Evolutionary conservation across 257 asterid genomes (phyloP).

Genomic region (Nicotiana sylvestris): DNA sequence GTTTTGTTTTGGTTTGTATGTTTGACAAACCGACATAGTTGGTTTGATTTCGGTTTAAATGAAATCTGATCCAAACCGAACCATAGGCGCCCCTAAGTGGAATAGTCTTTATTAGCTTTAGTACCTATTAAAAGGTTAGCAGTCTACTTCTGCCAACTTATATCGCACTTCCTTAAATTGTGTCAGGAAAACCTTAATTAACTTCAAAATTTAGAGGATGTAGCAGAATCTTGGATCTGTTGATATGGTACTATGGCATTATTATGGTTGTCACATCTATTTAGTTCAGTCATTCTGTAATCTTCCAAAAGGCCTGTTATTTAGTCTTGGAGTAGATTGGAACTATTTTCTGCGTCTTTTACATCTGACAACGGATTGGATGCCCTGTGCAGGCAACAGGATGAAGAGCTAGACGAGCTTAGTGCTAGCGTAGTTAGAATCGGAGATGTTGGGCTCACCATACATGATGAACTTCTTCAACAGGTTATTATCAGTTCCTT

Average conservation of each 20-base stretch:
- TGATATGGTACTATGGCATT: neutral
- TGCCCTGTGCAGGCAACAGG: conserved; percentile 54
- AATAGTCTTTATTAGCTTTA: neutral
- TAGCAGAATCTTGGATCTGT: neutral
- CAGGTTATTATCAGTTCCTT: conserved; percentile 45
- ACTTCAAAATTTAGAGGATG: neutral
- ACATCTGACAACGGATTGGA: conserved; percentile 5
- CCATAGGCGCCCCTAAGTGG: no score
- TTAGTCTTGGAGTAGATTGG: neutral
- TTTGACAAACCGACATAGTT: no score
- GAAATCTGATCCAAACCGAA: no score
- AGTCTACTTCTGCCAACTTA: neutral
- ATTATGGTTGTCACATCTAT: neutral
- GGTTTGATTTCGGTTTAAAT: no score
- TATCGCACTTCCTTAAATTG: neutral
- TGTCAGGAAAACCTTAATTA: neutral
- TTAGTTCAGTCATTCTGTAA: neutral
- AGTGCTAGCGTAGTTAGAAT: conserved; percentile 86
- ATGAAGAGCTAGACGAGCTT: conserved; percentile 81
- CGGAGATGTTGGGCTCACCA: conserved; percentile 95
- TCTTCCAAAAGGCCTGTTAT: neutral
- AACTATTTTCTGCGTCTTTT: conserved; percentile 2
- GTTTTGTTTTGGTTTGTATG: no score
- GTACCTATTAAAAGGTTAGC: neutral
- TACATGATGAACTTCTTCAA: conserved; percentile 92